These are phyloP conservation scores for Rhynchospora pubera DNA, from an alignment of 176 grass and related monocot genomes.

Conservation along the genomic window DNA sequence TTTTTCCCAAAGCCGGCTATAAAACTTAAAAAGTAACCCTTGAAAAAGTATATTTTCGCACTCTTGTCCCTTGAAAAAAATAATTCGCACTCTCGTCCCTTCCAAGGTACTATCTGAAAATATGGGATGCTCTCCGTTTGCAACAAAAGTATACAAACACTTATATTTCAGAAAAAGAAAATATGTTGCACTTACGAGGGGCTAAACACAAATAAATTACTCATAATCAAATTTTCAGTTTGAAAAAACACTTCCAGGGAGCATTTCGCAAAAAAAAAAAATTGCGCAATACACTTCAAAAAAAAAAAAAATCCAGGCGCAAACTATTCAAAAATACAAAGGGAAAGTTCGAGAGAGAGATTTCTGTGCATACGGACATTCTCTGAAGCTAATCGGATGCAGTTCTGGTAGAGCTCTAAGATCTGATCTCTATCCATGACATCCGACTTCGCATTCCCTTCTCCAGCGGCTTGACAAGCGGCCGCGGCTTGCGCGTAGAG, in stretches of 20 bases:
- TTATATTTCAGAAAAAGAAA: neutral
- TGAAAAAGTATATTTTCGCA: neutral
- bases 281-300: neutral
- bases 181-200: neutral
- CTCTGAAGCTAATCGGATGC: slow-evolving; percentile 93
- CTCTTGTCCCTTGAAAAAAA: no score
- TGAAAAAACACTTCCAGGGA: neutral
- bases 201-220: neutral
- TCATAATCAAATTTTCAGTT: neutral
- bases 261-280: neutral
- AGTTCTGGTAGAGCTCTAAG: slow-evolving; percentile 91
- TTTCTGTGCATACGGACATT: slow-evolving; percentile 34
- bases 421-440: slow-evolving; percentile 71
- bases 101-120: neutral
- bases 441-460: slow-evolving; percentile 11
- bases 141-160: neutral
- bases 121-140: neutral
- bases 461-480: neutral
- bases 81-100: no score
- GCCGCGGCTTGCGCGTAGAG: slow-evolving; percentile 27
- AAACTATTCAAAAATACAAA: neutral
- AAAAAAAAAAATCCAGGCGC: neutral
- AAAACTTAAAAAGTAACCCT: neutral
- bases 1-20: no score
- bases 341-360: neutral